Evolutionary conservation across 306 rosid species (phyloP), one percentile per base, ranked within the genome.

Genomic region (Dryas drummondii): DNA sequence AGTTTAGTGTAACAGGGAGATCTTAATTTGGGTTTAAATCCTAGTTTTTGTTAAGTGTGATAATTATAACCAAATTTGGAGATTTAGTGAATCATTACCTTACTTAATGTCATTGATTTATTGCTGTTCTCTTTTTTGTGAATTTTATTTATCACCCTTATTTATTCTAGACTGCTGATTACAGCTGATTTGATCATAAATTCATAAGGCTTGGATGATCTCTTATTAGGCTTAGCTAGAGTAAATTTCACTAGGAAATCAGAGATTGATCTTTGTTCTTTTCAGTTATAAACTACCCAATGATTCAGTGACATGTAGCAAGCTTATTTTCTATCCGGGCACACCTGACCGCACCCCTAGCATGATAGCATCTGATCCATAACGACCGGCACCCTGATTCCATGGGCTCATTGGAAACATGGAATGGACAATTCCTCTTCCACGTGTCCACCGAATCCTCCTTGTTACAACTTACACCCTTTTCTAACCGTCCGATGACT

Each of bases 401-500:
- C 64, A 57, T 40, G 71, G 54, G n/a, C n/a, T 50, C 41, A 44
- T 57, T 73, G 80, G 82, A 76, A 86, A 78, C 82, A 46, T 69
- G 82, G 74, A 62, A 67, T 56, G 84, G 77, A 65, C 71, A 16
- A 44, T 15, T 69, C 58, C 67, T 9, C 4, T 44, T 77, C 85
- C 85, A 85, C 90, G 88, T 86, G 87, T 85, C 80, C 46, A 47
- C 49, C 12, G 3, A 58, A 69, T 45, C 49, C 56, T 32, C 74
- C 70, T 7, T 45, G 9, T 9, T 32, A 49, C 66, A 26, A 1
- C 9, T 54, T 15, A 16, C 46, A 8, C 53, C 66, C 72, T 15
- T 71, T 75, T 8, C 4, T 58, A 55, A 79, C 96, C 94, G 94
- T 88, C 4, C 2, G 92, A 84, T 88, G 52, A 50, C 1, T 15